Evolutionary conservation across 1,284 basidiomycete species (phyloP), one percentile per base, ranked within the genome.

Genomic region (Ustilago hordei): DNA sequence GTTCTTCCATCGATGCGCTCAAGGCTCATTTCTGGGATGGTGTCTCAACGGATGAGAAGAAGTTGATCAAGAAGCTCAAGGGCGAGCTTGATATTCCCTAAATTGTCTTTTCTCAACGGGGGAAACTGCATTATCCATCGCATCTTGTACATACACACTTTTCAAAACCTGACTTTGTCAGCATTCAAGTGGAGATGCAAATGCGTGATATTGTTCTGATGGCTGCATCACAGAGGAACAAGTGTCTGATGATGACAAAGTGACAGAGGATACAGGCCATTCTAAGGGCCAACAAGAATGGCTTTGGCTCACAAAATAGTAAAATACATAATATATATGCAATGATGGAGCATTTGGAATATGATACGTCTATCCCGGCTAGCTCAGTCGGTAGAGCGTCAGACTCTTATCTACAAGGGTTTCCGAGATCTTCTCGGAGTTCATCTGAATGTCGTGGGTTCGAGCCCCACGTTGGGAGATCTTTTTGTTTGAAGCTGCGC

Each of bases 11-110:
- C 80, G 97, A 99, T 86, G 23, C 56, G 15, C 60, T 64, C 81
- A 83, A 95, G 92, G 89, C 90, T 8, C 92, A 92, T 38, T 98
- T 97, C 90, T 93, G 94, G 88, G 89, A 92, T 34, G 93, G 97
- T 85, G 94, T 97, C 35, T 90, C 92, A 32, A 92, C 91, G 76
- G 93, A 96, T 73, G 97, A 99, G 84, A 98, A 95, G 95, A 89
- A 92, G 19, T 90, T 98, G 69, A 95, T 99, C 87, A 95, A 93
- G 87, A 91, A 91, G 64, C 89, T 99, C 85, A 99, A 99, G 89
- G 89, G 91, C 19, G 93, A 95, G 65, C 86, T 90, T 64, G 88
- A 88, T 75, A 88, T 90, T 68, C 82, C 83, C n/a, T 85, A 66
- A 68, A 45, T 38, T 38, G 32, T 7, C 45, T 8, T 19, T 8